phyloP scores from a whole-genome alignment of 352 stramenopile species.

The Phytophthora kernoviae region DNA sequence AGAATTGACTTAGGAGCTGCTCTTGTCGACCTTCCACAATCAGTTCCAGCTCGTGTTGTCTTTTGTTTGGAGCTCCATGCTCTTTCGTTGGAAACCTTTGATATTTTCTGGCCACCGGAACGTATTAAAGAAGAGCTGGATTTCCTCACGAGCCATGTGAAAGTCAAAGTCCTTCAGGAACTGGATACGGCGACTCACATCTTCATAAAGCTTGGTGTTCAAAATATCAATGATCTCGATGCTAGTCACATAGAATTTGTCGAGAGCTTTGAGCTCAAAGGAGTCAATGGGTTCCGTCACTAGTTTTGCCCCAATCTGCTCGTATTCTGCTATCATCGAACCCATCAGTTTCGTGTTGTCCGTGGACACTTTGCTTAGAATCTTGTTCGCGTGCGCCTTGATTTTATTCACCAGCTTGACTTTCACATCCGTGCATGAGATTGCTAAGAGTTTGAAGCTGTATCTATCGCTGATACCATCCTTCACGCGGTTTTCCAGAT shows the following conservation, averaged over 20 bases:
- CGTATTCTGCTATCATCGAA: constrained; percentile 85
- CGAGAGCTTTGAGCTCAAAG: constrained; percentile 88
- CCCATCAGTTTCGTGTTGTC: constrained; percentile 91
- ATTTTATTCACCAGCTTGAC: constrained; percentile 77
- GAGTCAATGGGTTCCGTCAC: constrained; percentile 90
- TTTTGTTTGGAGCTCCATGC: constrained; percentile 89
- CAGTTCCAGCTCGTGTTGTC: constrained; percentile 89
- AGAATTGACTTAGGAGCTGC: constrained; percentile 82
- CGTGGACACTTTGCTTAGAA: constrained; percentile 83
- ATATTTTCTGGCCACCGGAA: constrained; percentile 93
- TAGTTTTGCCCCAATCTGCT: constrained; percentile 87
- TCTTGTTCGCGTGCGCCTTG: constrained; percentile 61
- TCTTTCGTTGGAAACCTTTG: constrained; percentile 91
- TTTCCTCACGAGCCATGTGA: constrained; percentile 86
- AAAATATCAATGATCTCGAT: constrained; percentile 74
- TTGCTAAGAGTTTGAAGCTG: constrained; percentile 89
- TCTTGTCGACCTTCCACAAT: constrained; percentile 91
- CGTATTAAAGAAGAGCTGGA: constrained; percentile 91
- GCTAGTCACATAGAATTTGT: constrained; percentile 84
- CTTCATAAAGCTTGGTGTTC: constrained; percentile 75
- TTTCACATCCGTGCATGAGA: constrained; percentile 90
- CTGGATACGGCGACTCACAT: constrained; percentile 77
- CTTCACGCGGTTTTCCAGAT: constrained; percentile 50
- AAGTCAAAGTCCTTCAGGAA: constrained; percentile 92
- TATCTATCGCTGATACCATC: constrained; percentile 82